Conservation (phyloP, 106 monocot genomes). For the Dioscorea alata region DNA sequence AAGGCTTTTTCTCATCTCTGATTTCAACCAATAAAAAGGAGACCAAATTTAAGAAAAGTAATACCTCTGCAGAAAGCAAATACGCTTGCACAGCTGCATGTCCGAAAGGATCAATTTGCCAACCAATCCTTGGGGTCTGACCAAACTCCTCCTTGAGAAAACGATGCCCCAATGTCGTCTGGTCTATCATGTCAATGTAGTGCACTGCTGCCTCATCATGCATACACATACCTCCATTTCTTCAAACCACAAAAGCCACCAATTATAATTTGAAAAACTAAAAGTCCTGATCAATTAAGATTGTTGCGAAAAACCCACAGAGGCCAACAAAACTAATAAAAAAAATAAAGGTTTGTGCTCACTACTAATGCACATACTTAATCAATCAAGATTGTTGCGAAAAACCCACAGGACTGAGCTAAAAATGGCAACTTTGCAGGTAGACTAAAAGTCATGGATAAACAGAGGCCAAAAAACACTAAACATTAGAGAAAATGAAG, state of each 20-base stretch:
- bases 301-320: too few species aligned
- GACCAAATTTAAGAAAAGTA: neutral
- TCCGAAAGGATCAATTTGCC: slow-evolving; percentile 99
- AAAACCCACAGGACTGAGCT: too few species aligned
- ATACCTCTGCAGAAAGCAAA: slow-evolving; percentile 85
- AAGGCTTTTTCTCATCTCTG: too few species aligned
- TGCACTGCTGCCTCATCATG: slow-evolving; percentile 90
- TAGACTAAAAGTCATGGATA: too few species aligned
- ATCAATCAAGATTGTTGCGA: too few species aligned
- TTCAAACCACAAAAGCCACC: slow-evolving; percentile 14
- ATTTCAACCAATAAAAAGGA: neutral
- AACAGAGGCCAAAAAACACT: neutral
- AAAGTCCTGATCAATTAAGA: too few species aligned
- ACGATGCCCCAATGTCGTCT: slow-evolving; percentile 87
- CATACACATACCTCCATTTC: slow-evolving; percentile 99
- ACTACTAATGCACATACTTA: too few species aligned
- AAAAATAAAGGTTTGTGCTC: too few species aligned
- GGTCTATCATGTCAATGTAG: slow-evolving; percentile 99
- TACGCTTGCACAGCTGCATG: slow-evolving; percentile 98
- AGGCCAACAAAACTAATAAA: too few species aligned
- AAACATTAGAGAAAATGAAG: neutral
- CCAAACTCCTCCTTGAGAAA: slow-evolving; percentile 84
- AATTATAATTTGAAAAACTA: too few species aligned
- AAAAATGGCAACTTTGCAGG: too few species aligned
- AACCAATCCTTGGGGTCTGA: slow-evolving; percentile 79